Conservation (phyloP, 805 yeast genomes). For the Starmera dryadoides region DNA sequence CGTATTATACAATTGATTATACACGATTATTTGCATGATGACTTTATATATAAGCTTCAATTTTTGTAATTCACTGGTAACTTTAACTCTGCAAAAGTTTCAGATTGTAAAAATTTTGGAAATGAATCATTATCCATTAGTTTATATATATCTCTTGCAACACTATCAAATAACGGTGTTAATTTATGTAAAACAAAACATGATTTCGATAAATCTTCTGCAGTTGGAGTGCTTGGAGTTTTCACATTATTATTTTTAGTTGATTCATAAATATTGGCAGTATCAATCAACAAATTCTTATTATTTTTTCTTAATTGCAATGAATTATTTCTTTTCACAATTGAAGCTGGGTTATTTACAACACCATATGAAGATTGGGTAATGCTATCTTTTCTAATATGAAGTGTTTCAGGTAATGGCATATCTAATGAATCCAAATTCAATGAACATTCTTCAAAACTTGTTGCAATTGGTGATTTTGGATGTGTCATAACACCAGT, state of each 20-base stretch:
- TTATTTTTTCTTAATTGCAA: slow-evolving; percentile 5
- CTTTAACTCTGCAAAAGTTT: slow-evolving; percentile 25
- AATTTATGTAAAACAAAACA: slow-evolving; percentile 29
- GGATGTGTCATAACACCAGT: slow-evolving; percentile 32
- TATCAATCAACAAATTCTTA: slow-evolving; percentile 16
- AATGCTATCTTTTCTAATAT: neutral
- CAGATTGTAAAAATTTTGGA: slow-evolving; percentile 54
- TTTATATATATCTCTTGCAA: slow-evolving; percentile 41
- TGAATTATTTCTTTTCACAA: neutral
- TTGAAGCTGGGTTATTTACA: neutral
- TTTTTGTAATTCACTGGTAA: too few relatives aligned
- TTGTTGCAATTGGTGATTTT: slow-evolving; percentile 22
- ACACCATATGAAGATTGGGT: neutral
- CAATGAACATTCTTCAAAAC: neutral
- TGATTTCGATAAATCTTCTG: slow-evolving; percentile 24
- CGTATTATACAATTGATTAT: too few relatives aligned
- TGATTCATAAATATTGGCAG: neutral
- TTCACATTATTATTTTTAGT: neutral
- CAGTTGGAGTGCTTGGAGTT: slow-evolving; percentile 24
- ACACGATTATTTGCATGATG: neutral
- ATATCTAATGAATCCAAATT: neutral
- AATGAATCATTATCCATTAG: slow-evolving; percentile 71
- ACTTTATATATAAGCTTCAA: too few relatives aligned
- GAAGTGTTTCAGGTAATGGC: neutral
- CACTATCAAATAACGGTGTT: slow-evolving; percentile 38